Base-by-base conservation (phyloP, 2,329 filamentous ascomycete genomes). In the Sporothrix curviconia region DNA sequence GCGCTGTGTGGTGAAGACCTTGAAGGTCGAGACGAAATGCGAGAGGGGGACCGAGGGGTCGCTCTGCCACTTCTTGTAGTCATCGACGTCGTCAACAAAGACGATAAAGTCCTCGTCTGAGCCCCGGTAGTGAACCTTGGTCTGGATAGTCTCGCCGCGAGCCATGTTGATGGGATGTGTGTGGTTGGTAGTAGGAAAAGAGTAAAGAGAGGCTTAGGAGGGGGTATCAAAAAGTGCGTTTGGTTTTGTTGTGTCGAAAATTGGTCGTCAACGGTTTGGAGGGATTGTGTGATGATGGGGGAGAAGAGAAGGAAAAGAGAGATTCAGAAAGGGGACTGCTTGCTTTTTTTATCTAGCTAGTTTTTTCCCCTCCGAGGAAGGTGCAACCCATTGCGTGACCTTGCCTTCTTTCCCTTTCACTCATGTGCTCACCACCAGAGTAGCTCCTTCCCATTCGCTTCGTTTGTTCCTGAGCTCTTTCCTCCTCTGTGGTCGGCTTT, bases 51-150 rank as follows among this genome's bases (percentile, higher is more conserved):
- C 77, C 30, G 81, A 85, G 69, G 83, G 85, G 77, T 97, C 92
- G 4, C 70, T 76, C 78, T 85, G 84, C 92, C 92, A 97, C 72
- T 92, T 85, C 73, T 89, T 78, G 67, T 90, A 84, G 50, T 80
- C 78, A 60, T 88, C 75, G 56, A 71, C 64, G 64, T 82, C 80
- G 62, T 84, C 81, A 51, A 84, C 69, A 64, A 84, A 83, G 70
- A 84, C 70, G 68, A 84, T 67, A 67, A 80, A 84, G 70, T 84
- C 80, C 36, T 84, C 80, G 32, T 73, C 70, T 59, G 69, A 63
- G 75, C 90, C 90, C 81, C 91, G 89, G 85, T 83, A 91, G 82
- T 92, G 87, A 75, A 95, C 81, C 78, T 94, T 95, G 76, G 78
- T 79, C 72, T 86, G 81, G 60, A 72, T 70, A 63, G 81, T 79